These are phyloP conservation scores for Akanthomyces dipterigenus DNA, from an alignment of 2,329 filamentous ascomycete genomes.

Conservation along the genomic window DNA sequence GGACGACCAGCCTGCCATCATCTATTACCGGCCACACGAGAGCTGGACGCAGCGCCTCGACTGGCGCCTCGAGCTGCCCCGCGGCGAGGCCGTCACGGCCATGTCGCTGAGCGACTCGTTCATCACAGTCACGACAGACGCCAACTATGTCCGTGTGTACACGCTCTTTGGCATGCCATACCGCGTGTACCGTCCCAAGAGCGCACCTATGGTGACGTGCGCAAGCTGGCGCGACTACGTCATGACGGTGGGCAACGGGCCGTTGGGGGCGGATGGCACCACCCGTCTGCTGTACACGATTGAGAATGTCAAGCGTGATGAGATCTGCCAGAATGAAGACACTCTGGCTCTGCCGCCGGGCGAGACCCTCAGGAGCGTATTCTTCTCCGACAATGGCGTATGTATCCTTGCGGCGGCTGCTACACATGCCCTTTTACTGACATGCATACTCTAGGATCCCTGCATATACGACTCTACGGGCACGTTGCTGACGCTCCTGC, in stretches of 20 bases:
- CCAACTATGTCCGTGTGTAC: conserved; percentile 86
- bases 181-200: conserved; percentile 86
- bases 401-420: conserved; percentile 24
- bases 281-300: conserved; percentile 83
- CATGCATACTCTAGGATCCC: conserved; percentile 57
- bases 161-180: conserved; percentile 88
- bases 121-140: conserved; percentile 78
- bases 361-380: conserved; percentile 69
- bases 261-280: conserved; percentile 69
- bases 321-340: conserved; percentile 92
- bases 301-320: conserved; percentile 87
- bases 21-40: conserved; percentile 97
- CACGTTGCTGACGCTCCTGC: conserved; percentile 76
- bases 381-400: conserved; percentile 89
- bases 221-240: conserved; percentile 94
- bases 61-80: conserved; percentile 83
- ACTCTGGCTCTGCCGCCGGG: conserved; percentile 75
- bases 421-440: not conserved
- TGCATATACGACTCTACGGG: conserved; percentile 95
- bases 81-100: conserved; percentile 77
- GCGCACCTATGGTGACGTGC: conserved; percentile 81
- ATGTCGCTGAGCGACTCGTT: conserved; percentile 90
- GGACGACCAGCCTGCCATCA: conserved; percentile 60
- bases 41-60: conserved; percentile 89
- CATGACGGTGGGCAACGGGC: conserved; percentile 90